Evolutionary conservation across 306 rosid species (phyloP), one percentile per base, ranked within the genome.

Genomic region (Alnus glutinosa): DNA sequence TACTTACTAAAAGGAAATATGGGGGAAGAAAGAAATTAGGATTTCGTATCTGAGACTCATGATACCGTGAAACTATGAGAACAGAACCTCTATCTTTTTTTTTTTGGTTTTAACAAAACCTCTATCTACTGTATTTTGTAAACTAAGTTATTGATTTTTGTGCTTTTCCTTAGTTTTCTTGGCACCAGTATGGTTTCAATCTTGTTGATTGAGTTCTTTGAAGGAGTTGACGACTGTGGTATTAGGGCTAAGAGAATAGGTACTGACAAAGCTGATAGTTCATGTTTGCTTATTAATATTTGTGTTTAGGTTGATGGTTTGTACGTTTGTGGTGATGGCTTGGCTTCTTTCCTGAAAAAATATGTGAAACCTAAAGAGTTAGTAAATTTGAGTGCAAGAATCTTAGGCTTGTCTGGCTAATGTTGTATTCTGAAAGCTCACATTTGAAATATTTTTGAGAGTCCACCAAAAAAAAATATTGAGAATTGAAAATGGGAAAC

Each of bases 121-220:
- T 23, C 28, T 23, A 23, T 23, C 28, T 23, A 23, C 28, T 23
- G 28, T 23, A 23, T 23, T 23, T 14, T 6, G 1, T 2, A 9
- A 23, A 57, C 63, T 57, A 57, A 54, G 15, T 8, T 54, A 16
- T 55, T 7, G 13, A 55, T 15, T 6, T 16, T 55, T 55, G 13
- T 18, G 9, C 28, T 55, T 55, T 18, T 55, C 61, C n/a, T 55
- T 5, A 55, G 61, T 18, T 6, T 55, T 55, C 23, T 55, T 18
- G 2, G 9, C 61, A 55, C 16, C 8, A 55, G 13, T 1, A 15
- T 19, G 64, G 34, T 23, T 58, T 58, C 64, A 16, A 37, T 67
- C 50, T 16, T 67, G 71, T 67, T 67, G 71, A 67, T 39, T 23
- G 68, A 62, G 30, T 62, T 30, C 3, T 62, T 62, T 67, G 50